Evolutionary conservation across 805 yeast species (phyloP), one percentile per base, ranked within the genome.

Genomic region (Alloascoidea africana): DNA sequence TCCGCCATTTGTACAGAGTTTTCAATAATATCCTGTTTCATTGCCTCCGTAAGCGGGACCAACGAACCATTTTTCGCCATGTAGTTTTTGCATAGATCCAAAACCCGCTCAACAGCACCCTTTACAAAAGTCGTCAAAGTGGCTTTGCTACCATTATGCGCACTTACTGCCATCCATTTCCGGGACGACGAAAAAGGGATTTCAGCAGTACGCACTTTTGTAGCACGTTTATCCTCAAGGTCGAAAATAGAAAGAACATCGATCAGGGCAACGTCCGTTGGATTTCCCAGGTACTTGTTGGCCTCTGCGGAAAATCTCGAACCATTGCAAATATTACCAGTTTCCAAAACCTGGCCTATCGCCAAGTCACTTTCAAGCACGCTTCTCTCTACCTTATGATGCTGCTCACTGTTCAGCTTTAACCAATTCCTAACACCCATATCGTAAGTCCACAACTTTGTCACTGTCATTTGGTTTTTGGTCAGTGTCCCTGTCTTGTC

Each of bases 401-500:
- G n/a, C 8, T 23, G 8, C 8, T 23, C 30, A 23, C 8, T 8
- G 8, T 23, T n/a, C 8, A n/a, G n/a, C 8, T 23, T 23, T 23
- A 23, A 8, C 8, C 8, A 23, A n/a, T 23, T 23, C 8, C 30
- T n/a, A 23, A 18, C 41, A 32, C 53, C 54, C 46, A 52, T 51
- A 47, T 76, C 89, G 36, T 73, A 62, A 8, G 91, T 66, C 94
- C 95, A 85, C 11, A 84, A 47, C 48, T 81, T 77, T 23, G 83
- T 76, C 4, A 83, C 85, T 8, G 95, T 82, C 94, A 85, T 83
- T 54, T 81, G 91, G 54, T 85, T 86, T 52, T 80, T 82, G 16
- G 96, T 86, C 47, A 86, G 65, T 5, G 95, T 86, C 43, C 91
- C 91, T 2, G 95, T 86, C 50, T 86, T 85, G 59, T 86, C 96